phyloP scores from a whole-genome alignment of 2,329 filamentous ascomycete genomes.

The Nothophoma quercina region DNA sequence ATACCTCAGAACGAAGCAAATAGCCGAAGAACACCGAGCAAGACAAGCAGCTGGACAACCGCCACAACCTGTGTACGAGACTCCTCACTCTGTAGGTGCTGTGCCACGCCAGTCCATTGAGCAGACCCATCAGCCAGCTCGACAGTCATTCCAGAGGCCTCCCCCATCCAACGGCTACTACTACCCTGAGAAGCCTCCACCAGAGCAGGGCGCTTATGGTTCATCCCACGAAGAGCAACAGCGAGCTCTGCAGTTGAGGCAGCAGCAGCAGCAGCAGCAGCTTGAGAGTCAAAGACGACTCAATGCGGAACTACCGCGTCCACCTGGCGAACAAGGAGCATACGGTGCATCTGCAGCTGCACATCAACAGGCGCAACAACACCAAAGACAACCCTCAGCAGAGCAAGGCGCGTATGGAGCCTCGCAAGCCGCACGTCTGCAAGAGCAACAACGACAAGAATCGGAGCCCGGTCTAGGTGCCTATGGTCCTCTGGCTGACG shows the following conservation, averaged over 20 bases:
- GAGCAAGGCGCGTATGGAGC: conserved; percentile 1
- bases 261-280: conserved; percentile 19
- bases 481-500: conserved; percentile 9
- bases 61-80: conserved; percentile 14
- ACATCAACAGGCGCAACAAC: conserved; percentile 8
- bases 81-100: conserved; percentile 7
- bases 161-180: conserved; percentile 34
- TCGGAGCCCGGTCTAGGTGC: background rate
- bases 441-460: conserved; percentile 7
- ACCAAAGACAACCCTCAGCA: background rate
- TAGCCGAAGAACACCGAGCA: conserved; percentile 32
- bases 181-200: conserved; percentile 25
- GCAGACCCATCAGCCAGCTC: conserved; percentile 12
- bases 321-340: conserved; percentile 7
- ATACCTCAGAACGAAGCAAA: conserved; percentile 31
- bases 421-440: conserved; percentile 14
- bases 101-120: conserved; percentile 7
- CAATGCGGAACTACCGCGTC: background rate
- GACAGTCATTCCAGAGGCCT: conserved; percentile 19
- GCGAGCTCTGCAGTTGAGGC: conserved; percentile 12
- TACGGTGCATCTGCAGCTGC: conserved; percentile 2
- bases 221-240: conserved; percentile 24
- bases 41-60: conserved; percentile 12
- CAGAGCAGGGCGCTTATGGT: conserved; percentile 27
- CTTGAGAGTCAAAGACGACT: conserved; percentile 7